Conservation (phyloP, 2,329 filamentous ascomycete species). For the Ophiocordyceps polyrhachis-furcata region DNA sequence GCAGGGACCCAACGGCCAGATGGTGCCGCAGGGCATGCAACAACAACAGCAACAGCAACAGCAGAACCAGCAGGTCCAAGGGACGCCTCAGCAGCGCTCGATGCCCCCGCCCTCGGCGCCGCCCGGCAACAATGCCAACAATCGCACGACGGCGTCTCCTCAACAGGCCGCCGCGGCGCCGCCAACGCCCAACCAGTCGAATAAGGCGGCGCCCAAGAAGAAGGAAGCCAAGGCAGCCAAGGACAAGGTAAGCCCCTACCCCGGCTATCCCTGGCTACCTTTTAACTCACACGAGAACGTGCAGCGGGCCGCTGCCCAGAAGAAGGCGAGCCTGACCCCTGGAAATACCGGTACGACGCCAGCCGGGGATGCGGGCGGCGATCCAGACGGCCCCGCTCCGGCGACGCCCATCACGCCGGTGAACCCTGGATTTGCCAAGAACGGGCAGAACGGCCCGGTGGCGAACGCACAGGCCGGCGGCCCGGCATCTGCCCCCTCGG, state of each 20-base stretch:
- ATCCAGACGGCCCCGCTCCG: conserved; percentile 40
- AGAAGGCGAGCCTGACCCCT: conserved; percentile 40
- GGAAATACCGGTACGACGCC: conserved; percentile 32
- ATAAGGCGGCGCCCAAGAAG: conserved; percentile 63
- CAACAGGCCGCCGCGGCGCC: conserved; percentile 48
- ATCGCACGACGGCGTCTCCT: conserved; percentile 39
- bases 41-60: conserved; percentile 10
- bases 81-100: conserved; percentile 52
- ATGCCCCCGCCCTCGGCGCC: conserved; percentile 52
- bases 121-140: conserved; percentile 29
- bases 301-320: conserved; percentile 35
- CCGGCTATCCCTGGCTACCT: neutral
- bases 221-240: conserved; percentile 48
- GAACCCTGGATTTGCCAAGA: conserved; percentile 27
- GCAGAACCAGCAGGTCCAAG: conserved; percentile 32
- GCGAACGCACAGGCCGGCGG: conserved; percentile 11
- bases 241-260: conserved; percentile 39
- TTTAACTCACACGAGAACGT: conserved; percentile 7
- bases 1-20: conserved; percentile 19
- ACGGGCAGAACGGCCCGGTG: conserved; percentile 10
- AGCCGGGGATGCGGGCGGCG: conserved; percentile 33
- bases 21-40: conserved; percentile 20
- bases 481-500: conserved; percentile 12
- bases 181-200: conserved; percentile 55
- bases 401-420: conserved; percentile 46